A percentile compares a stretch with the other conserved stretches of the same genome.
These are phyloP conservation scores for Gillenia trifoliata DNA, from an alignment of 306 rosid genomes.

Conservation along the genomic window DNA sequence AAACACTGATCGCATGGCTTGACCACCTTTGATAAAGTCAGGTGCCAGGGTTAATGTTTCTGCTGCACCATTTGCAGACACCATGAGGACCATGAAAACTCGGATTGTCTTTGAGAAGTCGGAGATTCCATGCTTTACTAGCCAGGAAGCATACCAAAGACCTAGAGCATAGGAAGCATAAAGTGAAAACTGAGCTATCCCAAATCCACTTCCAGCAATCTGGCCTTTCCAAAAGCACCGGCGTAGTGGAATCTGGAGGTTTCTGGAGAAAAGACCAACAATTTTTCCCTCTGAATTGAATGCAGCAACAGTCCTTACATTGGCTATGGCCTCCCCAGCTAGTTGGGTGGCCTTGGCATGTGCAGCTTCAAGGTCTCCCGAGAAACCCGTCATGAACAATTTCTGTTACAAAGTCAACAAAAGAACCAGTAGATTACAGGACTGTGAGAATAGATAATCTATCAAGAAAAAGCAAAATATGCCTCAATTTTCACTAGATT, in stretches of 20 bases:
- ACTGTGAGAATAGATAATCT: background rate
- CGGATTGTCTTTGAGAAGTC: conserved; percentile 88
- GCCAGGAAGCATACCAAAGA: conserved; percentile 99
- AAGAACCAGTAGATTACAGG: background rate
- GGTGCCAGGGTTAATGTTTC: conserved; percentile 98
- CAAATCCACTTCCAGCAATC: conserved; percentile 86
- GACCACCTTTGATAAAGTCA: conserved; percentile 94
- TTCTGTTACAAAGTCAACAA: conserved; percentile 45
- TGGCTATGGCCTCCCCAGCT: conserved; percentile 97
- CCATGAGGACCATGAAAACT: conserved; percentile 93
- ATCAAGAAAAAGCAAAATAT: background rate
- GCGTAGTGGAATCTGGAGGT: conserved; percentile 69
- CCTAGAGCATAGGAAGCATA: conserved; percentile 91
- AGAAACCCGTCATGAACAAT: conserved; percentile 99
- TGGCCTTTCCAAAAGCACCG: conserved; percentile 96
- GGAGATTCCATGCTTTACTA: conserved; percentile 84
- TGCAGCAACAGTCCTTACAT: conserved; percentile 89
- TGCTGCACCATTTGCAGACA: conserved; percentile 96
- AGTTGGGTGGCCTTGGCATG: conserved; percentile 95
- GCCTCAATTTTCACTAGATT: background rate
- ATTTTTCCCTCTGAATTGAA: conserved; percentile 81
- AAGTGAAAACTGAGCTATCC: conserved; percentile 84
- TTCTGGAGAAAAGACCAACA: conserved; percentile 65
- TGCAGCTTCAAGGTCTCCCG: conserved; percentile 94
- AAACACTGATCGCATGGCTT: conserved; percentile 93